Conservation (phyloP, 164 flowering plant species). For the Aristolochia fimbriata region DNA sequence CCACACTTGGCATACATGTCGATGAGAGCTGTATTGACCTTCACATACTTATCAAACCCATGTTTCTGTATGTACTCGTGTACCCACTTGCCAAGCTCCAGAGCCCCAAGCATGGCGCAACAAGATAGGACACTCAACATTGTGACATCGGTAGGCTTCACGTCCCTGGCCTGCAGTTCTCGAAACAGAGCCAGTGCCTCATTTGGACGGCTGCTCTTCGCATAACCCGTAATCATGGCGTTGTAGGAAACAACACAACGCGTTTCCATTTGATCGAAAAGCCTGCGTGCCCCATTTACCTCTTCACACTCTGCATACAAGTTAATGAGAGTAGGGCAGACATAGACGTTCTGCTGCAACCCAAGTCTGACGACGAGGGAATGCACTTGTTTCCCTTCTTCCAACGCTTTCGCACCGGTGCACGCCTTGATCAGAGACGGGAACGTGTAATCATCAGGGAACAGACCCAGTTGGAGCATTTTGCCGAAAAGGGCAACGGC, state of each 20-base stretch:
- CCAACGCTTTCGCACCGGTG: slow-evolving; percentile 32
- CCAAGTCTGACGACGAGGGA: slow-evolving; percentile 39
- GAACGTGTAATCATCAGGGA: slow-evolving; percentile 54
- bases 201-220: slow-evolving; percentile 43
- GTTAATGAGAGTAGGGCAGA: slow-evolving; percentile 47
- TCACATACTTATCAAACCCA: slow-evolving; percentile 32
- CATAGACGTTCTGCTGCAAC: slow-evolving; percentile 24
- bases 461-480: slow-evolving; percentile 21
- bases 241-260: slow-evolving; percentile 55
- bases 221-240: slow-evolving; percentile 24
- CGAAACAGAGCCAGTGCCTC: slow-evolving; percentile 53
- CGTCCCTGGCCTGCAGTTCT: slow-evolving; percentile 35
- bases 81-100: slow-evolving; percentile 63
- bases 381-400: slow-evolving; percentile 59
- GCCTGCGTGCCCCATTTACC: slow-evolving; percentile 29
- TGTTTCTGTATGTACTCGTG: slow-evolving; percentile 51
- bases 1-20: slow-evolving; percentile 76
- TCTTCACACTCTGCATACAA: slow-evolving; percentile 50
- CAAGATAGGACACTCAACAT: slow-evolving; percentile 50
- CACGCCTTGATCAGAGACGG: slow-evolving; percentile 63
- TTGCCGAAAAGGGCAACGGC: slow-evolving; percentile 30
- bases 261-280: slow-evolving; percentile 31
- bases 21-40: slow-evolving; percentile 63
- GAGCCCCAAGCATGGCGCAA: slow-evolving; percentile 54
- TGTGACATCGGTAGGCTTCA: slow-evolving; percentile 54